Conservation (phyloP, 2,329 filamentous ascomycete species). For the Trichophyton mentagrophytes region DNA sequence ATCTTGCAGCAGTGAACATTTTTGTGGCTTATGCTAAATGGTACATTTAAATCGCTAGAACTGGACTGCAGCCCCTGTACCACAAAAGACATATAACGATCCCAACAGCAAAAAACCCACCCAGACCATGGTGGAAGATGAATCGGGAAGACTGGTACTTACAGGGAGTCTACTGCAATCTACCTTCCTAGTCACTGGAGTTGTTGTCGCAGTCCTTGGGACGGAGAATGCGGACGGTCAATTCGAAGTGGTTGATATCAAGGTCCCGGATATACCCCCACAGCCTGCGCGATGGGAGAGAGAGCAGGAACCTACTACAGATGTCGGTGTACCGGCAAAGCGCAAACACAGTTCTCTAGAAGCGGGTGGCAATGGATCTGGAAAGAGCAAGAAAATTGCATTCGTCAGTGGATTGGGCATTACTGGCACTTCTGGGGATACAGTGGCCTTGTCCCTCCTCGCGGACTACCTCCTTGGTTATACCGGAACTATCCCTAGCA, state of each 20-base stretch:
- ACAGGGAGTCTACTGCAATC: conserved; percentile 57
- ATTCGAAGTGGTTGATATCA: conserved; percentile 82
- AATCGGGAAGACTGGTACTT: conserved; percentile 75
- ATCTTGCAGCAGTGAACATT: not conserved
- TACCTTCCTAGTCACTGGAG: conserved; percentile 74
- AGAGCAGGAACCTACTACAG: conserved; percentile 32
- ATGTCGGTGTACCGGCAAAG: conserved; percentile 25
- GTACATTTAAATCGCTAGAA: conserved; percentile 41
- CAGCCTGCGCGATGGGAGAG: conserved; percentile 72
- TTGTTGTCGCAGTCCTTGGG: conserved; percentile 85
- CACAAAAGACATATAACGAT: conserved; percentile 62
- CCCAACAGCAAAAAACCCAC: conserved; percentile 34
- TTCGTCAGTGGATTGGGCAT: conserved; percentile 82
- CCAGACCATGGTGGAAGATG: conserved; percentile 80
- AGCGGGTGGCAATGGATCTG: conserved; percentile 33
- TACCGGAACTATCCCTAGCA: conserved; percentile 38
- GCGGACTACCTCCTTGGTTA: conserved; percentile 83
- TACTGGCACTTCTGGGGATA: conserved; percentile 61
- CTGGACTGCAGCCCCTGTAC: conserved; percentile 74
- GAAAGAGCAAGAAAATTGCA: conserved; percentile 57
- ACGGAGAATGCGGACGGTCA: conserved; percentile 87
- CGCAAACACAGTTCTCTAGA: conserved; percentile 22
- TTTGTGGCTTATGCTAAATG: not conserved
- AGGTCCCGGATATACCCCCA: conserved; percentile 70
- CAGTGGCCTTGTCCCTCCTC: conserved; percentile 62